Conservation (phyloP, 129 eudicot genomes). For the Artemisia annua region DNA sequence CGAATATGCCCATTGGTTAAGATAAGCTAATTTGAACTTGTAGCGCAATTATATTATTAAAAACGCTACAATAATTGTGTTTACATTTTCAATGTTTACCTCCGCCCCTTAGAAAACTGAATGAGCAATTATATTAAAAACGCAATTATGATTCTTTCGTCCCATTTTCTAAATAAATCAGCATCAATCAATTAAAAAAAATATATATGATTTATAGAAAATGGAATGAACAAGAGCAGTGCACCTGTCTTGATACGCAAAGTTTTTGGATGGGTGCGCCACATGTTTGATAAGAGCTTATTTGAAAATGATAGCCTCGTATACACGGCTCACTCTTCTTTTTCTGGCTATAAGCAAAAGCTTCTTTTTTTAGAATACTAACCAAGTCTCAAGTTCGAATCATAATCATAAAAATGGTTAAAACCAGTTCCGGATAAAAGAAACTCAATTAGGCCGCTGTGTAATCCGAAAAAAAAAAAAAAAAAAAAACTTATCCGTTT, state of each 20-base stretch:
- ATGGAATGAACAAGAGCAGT: neutral
- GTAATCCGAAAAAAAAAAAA: no score
- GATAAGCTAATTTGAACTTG: neutral
- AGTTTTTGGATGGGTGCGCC: neutral
- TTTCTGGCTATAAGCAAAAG: neutral
- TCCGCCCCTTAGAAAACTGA: neutral
- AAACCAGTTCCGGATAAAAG: no score
- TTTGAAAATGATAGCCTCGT: neutral
- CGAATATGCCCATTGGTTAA: neutral
- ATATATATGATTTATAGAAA: neutral
- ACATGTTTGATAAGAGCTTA: neutral
- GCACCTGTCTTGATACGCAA: neutral
- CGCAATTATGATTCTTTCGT: neutral
- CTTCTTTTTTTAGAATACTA: no score
- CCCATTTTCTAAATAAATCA: neutral
- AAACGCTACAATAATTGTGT: neutral
- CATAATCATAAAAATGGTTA: no score
- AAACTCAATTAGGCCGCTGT: no score
- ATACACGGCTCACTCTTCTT: neutral
- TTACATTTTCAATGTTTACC: neutral
- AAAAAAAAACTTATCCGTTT: no score
- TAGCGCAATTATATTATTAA: no score
- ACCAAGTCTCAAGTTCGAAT: neutral
- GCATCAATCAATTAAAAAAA: neutral
- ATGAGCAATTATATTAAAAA: no score